phyloP scores from a whole-genome alignment of 2,329 filamentous ascomycete species.

The Neocatenulostroma microsporum region DNA sequence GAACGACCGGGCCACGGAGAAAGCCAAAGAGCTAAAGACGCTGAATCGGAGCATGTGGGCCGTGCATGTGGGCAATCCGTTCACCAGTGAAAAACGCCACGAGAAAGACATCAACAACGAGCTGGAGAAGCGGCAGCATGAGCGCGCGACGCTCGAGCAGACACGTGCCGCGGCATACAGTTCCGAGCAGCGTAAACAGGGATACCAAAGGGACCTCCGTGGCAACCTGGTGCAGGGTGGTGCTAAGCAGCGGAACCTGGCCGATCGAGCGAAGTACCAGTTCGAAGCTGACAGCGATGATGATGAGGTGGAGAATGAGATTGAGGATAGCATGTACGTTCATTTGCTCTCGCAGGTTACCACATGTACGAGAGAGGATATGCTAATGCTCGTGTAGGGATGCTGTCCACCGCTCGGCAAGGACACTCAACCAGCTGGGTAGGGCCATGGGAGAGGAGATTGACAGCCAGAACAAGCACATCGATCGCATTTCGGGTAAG shows the following conservation, averaged over 20 bases:
- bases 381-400: constrained; percentile 30
- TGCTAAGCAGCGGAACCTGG: constrained; percentile 31
- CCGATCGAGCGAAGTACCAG: constrained; percentile 64
- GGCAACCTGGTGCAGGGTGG: constrained; percentile 45
- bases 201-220: constrained; percentile 48
- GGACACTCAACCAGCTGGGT: constrained; percentile 64
- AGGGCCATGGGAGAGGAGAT: constrained; percentile 68
- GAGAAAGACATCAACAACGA: constrained; percentile 58
- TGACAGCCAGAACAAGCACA: constrained; percentile 66
- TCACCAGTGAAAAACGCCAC: constrained; percentile 59
- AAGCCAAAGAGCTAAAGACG: constrained; percentile 73
- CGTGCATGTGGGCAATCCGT: constrained; percentile 35
- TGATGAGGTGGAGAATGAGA: constrained; percentile 51
- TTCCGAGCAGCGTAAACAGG: constrained; percentile 54
- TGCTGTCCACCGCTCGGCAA: constrained; percentile 53
- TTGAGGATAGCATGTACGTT: constrained; percentile 32
- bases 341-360: no score
- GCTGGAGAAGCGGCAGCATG: constrained; percentile 55
- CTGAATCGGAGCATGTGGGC: constrained; percentile 89
- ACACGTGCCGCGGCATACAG: constrained; percentile 49
- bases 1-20: constrained; percentile 68
- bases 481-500: constrained; percentile 61
- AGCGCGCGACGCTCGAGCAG: constrained; percentile 50
- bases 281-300: constrained; percentile 69
- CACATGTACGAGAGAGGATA: no score